Base-by-base conservation (phyloP, 2,329 filamentous ascomycete genomes). In the Eutypella sp. region DNA sequence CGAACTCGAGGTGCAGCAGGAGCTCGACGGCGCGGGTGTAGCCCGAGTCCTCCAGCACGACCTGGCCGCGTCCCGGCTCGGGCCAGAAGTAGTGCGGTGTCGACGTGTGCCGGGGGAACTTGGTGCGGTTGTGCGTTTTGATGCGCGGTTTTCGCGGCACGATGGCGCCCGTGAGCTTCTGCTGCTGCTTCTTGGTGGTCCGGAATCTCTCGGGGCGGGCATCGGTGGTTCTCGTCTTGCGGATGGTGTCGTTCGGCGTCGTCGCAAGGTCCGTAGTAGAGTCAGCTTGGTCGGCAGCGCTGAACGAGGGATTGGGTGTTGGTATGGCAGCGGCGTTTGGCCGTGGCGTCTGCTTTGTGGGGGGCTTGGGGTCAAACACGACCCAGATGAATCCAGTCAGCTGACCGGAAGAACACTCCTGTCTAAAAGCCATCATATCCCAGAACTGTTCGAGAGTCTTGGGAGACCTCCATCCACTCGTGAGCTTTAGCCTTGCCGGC, bases 361-460 rank as follows among this genome's bases (percentile, higher is more conserved):
- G 20, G 25, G 42, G 29, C 16, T 59, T 49, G 9, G 81, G 75
- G 27, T 89, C 85, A 53, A 96, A 86, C 0, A 96, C 84, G 22
- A 96, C 71, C 92, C 95, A 99, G 22, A 97, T 76, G 56, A 99
- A 99, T 0, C 95, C 95, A 0, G 96, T 95, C 60, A 96, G 76
- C 16, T 91, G 78, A 0, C 93, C 95, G 27, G 90, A 89, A 1
- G 91, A 96, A 61, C 93, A 99, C 62, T 99, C 93, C 63, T 97
- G 93, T 46, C 93, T 78, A 61, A 88, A 97, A 0, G 91, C 85
- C 92, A 99, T 97, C 78, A 95, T 87, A 51, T 99, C 93, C 93
- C 93, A 99, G 60, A 99, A 99, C 55, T 91, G 84, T n/a, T 91
- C 87, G 34, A 99, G 70, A 0, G 82, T 87, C 61, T 78, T 84